A percentile compares a stretch with the other conserved stretches of the same genome.
These are phyloP conservation scores for Candida easanensis DNA, from an alignment of 805 yeast genomes.

Conservation along the genomic window DNA sequence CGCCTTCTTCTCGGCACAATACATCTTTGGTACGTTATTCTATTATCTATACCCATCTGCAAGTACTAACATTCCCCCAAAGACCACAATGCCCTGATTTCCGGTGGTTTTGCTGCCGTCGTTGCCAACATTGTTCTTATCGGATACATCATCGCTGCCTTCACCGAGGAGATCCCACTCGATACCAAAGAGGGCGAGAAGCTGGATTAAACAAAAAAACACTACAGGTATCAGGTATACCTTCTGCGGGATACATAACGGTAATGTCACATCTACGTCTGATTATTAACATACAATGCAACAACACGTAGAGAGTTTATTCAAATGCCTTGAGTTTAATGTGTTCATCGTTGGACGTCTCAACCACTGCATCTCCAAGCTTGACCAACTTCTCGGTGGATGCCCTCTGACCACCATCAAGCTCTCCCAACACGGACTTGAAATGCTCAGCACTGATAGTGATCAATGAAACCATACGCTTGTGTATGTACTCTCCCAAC, in stretches of 20 bases:
- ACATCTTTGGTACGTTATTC: conserved; percentile 25
- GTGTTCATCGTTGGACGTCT: conserved; percentile 29
- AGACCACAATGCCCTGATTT: conserved; percentile 50
- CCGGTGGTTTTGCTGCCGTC: conserved; percentile 80
- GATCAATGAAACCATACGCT: conserved; percentile 46
- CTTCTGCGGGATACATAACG: no score
- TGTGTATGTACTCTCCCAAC: conserved; percentile 40
- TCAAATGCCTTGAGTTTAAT: conserved; percentile 53
- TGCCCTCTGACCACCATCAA: conserved; percentile 39
- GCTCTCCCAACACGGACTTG: conserved; percentile 42
- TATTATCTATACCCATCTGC: not conserved
- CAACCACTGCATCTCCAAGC: conserved; percentile 24
- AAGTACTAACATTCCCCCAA: conserved; percentile 11
- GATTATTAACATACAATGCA: no score
- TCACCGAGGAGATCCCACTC: conserved; percentile 52
- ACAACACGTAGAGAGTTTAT: no score
- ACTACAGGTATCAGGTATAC: no score
- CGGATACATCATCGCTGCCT: conserved; percentile 72
- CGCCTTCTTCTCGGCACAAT: conserved; percentile 57
- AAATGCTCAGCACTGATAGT: conserved; percentile 43
- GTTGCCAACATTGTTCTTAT: conserved; percentile 73
- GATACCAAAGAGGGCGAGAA: no score
- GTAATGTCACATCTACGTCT: no score
- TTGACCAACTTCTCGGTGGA: conserved; percentile 44
- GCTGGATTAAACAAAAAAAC: no score